Evolutionary conservation across 768 basidiomycete species (phyloP).

Genomic region (Leccinum subtestaceum): DNA sequence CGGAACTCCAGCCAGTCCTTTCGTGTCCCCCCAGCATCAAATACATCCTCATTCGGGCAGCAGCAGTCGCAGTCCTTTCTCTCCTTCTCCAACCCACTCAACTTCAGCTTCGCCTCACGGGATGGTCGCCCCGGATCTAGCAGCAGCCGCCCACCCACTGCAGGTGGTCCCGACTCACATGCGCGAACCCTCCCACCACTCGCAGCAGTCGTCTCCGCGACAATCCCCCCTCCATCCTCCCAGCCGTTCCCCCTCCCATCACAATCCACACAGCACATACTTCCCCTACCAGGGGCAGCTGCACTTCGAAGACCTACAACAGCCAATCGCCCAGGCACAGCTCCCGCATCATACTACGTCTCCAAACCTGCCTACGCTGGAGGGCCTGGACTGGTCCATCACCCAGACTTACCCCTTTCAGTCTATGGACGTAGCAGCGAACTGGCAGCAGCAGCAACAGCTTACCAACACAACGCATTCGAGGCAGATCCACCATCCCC

Average conservation of each 20-base stretch:
- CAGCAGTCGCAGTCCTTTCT: slow-evolving; percentile 70
- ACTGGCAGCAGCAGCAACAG: slow-evolving; percentile 37
- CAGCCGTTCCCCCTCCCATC: slow-evolving; percentile 37
- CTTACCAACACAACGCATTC: slow-evolving; percentile 29
- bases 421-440: slow-evolving; percentile 38
- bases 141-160: slow-evolving; percentile 52
- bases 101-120: slow-evolving; percentile 41
- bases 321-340: slow-evolving; percentile 65
- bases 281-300: slow-evolving; percentile 56
- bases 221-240: slow-evolving; percentile 50
- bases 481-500: slow-evolving; percentile 33
- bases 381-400: slow-evolving; percentile 54
- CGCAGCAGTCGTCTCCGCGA: slow-evolving; percentile 73
- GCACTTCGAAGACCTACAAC: slow-evolving; percentile 57
- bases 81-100: slow-evolving; percentile 49
- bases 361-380: slow-evolving; percentile 44
- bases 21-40: slow-evolving; percentile 56
- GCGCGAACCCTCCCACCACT: slow-evolving; percentile 66
- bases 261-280: slow-evolving; percentile 47
- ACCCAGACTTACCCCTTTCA: slow-evolving; percentile 42
- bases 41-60: slow-evolving; percentile 39
- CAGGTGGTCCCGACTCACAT: slow-evolving; percentile 43
- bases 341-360: slow-evolving; percentile 63
- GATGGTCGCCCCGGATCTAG: slow-evolving; percentile 47
- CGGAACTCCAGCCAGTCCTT: slow-evolving; percentile 80